phyloP scores from a whole-genome alignment of 1,284 basidiomycete genomes.

The Neonothopanus nambi region DNA sequence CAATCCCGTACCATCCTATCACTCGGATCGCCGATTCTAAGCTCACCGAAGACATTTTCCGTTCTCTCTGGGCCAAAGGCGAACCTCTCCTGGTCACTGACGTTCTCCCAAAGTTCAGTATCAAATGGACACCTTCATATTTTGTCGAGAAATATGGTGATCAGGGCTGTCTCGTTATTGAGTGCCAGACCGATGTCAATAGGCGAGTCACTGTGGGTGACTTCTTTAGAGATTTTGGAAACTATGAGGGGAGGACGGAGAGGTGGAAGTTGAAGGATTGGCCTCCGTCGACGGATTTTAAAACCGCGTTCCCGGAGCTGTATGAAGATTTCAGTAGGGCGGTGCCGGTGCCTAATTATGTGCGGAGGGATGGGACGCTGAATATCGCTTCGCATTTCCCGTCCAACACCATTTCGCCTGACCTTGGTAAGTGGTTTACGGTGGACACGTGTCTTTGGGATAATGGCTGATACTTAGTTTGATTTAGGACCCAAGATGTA shows the following conservation, averaged over 20 bases:
- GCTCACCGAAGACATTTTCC: constrained; percentile 65
- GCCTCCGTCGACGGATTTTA: constrained; percentile 87
- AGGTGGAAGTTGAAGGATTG: constrained; percentile 93
- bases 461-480: constrained; percentile 9
- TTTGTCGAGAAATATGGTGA: constrained; percentile 72
- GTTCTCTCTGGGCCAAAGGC: constrained; percentile 69
- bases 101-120: constrained; percentile 58
- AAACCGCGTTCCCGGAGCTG: constrained; percentile 80
- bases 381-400: constrained; percentile 92
- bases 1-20: constrained; percentile 46
- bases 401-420: constrained; percentile 78
- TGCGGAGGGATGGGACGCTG: constrained; percentile 83
- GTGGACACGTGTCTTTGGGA: constrained; percentile 8
- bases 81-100: constrained; percentile 77
- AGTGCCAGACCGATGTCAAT: constrained; percentile 75
- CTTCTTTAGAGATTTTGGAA: constrained; percentile 83
- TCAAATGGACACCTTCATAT: constrained; percentile 81
- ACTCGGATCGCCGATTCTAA: constrained; percentile 47
- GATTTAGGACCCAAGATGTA: constrained; percentile 77
- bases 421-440: constrained; percentile 62
- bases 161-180: constrained; percentile 72
- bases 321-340: constrained; percentile 84
- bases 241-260: constrained; percentile 48
- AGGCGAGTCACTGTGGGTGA: constrained; percentile 65
- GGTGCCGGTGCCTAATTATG: constrained; percentile 87